Conservation (phyloP, 306 rosid species). For the Nissolia schottii region DNA sequence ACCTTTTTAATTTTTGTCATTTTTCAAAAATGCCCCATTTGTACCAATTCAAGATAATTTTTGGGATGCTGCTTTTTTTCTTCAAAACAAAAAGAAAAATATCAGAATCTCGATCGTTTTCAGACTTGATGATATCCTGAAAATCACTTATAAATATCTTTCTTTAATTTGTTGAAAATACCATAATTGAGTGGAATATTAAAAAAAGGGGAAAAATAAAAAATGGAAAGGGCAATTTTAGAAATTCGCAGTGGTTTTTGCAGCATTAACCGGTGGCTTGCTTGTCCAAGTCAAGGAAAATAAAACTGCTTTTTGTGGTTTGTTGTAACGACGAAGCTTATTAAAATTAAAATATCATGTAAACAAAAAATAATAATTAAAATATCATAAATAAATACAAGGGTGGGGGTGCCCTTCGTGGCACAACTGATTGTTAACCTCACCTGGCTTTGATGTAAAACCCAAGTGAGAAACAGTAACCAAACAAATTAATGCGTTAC, state of each 20-base stretch:
- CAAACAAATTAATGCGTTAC: slow-evolving; percentile 18
- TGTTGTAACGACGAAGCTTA: slow-evolving; percentile 66
- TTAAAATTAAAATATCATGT: slow-evolving; percentile 16
- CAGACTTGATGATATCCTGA: not conserved
- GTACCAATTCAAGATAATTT: not conserved
- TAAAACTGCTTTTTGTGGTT: slow-evolving; percentile 54
- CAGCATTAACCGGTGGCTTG: slow-evolving; percentile 47
- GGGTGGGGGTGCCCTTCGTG: not conserved
- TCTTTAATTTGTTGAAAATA: not conserved
- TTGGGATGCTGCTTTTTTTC: not conserved
- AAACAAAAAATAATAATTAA: too few species aligned
- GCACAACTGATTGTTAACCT: slow-evolving; percentile 12
- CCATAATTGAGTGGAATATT: not conserved
- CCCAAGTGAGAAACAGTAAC: not conserved
- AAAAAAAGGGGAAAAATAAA: not conserved
- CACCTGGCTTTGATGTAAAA: slow-evolving; percentile 31
- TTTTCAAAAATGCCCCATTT: slow-evolving; percentile 45
- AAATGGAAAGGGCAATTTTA: slow-evolving; percentile 30
- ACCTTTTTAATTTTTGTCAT: not conserved
- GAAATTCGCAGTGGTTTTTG: slow-evolving; percentile 26
- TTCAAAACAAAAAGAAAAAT: not conserved
- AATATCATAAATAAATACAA: too few species aligned
- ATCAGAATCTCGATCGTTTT: not conserved
- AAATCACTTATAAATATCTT: not conserved
- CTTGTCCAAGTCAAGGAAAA: slow-evolving; percentile 66